Conservation (phyloP, 2,329 filamentous ascomycete genomes). For the Graphilbum fragrans region DNA sequence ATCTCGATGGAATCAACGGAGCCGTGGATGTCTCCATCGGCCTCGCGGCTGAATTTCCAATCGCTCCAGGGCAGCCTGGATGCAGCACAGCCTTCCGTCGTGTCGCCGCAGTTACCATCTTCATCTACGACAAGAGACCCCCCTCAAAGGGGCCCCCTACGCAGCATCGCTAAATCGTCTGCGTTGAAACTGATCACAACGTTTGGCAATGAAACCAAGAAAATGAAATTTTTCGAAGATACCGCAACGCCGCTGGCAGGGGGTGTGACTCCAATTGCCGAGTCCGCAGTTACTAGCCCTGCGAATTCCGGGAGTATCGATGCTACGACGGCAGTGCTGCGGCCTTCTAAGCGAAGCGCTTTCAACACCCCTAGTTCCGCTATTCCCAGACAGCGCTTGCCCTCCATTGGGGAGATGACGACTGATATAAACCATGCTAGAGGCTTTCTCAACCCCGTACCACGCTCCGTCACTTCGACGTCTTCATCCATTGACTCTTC, state of each 20-base stretch:
- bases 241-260: conserved; percentile 65
- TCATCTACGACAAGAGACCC: too few species aligned
- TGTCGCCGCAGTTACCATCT: conserved; percentile 72
- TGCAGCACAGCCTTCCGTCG: conserved; percentile 44
- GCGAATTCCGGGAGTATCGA: conserved; percentile 47
- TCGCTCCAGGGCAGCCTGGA: conserved; percentile 19
- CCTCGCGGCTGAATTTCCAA: conserved; percentile 44
- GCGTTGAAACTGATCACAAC: conserved; percentile 85
- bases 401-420: conserved; percentile 65
- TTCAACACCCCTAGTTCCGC: conserved; percentile 60
- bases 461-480: conserved; percentile 7
- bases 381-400: conserved; percentile 53
- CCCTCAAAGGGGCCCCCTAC: conserved; percentile 42
- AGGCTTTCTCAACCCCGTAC: conserved; percentile 13
- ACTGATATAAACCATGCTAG: conserved; percentile 13
- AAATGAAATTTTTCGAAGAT: conserved; percentile 54
- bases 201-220: conserved; percentile 53
- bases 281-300: conserved; percentile 59
- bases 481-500: background rate
- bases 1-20: conserved; percentile 75
- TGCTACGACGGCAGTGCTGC: conserved; percentile 53
- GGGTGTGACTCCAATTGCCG: conserved; percentile 79
- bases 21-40: conserved; percentile 78
- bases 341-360: conserved; percentile 54
- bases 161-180: conserved; percentile 64